Evolutionary conservation across 495 filamentous ascomycete genomes (phyloP).

Genomic region (Staphylotrichum tortipilum): DNA sequence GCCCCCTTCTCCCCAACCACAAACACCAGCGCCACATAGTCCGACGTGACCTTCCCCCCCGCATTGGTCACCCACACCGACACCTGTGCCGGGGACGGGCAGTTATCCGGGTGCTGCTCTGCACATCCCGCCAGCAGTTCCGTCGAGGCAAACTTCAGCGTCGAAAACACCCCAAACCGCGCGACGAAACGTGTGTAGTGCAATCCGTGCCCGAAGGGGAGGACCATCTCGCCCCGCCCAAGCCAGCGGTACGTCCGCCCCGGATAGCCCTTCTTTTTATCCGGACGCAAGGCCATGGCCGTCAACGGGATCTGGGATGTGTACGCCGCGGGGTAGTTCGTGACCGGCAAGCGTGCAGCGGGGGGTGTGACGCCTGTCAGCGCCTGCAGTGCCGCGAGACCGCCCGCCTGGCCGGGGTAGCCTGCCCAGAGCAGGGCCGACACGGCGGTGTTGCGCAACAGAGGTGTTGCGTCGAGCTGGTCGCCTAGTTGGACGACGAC

Average conservation of each 20-base stretch:
- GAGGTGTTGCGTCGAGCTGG: conserved; percentile 45
- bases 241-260: conserved; percentile 43
- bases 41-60: conserved; percentile 31
- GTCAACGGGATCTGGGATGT: conserved; percentile 30
- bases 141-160: conserved; percentile 12
- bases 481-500: conserved; percentile 40
- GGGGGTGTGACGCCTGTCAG: conserved; percentile 45
- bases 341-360: conserved; percentile 53
- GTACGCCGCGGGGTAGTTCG: conserved; percentile 38
- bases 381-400: conserved; percentile 42
- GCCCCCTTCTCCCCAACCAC: conserved; percentile 44
- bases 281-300: conserved; percentile 36
- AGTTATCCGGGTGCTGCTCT: conserved; percentile 10
- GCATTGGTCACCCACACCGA: conserved; percentile 36
- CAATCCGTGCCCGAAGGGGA: conserved; percentile 43
- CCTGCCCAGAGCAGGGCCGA: conserved; percentile 45
- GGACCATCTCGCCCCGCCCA: conserved; percentile 13
- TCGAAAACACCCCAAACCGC: conserved; percentile 15
- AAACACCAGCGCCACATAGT: conserved; percentile 52
- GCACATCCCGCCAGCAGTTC: conserved; percentile 18
- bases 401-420: conserved; percentile 49
- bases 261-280: conserved; percentile 13
- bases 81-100: conserved; percentile 30
- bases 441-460: conserved; percentile 42
- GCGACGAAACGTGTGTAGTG: conserved; percentile 42